Evolutionary conservation across 176 grass and related monocot species (phyloP).

Genomic region (Triticum timopheevii): DNA sequence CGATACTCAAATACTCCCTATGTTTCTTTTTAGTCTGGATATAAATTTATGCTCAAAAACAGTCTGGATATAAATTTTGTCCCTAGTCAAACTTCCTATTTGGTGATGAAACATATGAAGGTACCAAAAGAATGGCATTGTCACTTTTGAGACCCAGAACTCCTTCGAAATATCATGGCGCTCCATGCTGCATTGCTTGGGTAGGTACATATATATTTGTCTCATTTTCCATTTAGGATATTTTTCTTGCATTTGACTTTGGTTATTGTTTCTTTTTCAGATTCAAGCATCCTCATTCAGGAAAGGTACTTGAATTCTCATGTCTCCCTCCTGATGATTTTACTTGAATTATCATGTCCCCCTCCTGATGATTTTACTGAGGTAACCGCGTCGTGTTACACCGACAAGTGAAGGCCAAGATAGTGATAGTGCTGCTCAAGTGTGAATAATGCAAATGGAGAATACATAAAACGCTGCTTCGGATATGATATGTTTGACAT

Average conservation of each 20-base stretch:
- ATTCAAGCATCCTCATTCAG: constrained; percentile 80
- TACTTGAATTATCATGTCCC: neutral
- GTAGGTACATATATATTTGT: constrained; percentile 31
- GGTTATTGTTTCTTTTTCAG: constrained; percentile 33
- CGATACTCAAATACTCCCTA: neutral
- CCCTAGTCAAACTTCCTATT: constrained; percentile 38
- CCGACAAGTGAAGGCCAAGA: neutral
- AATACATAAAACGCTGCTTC: neutral
- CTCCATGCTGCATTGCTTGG: constrained; percentile 90
- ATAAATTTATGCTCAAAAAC: neutral
- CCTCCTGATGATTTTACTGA: too few species aligned
- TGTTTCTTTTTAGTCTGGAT: neutral
- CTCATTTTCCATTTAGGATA: neutral
- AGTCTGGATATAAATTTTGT: neutral
- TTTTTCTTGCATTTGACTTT: neutral
- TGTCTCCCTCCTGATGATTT: constrained; percentile 71
- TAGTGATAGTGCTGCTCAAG: neutral
- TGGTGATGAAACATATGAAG: constrained; percentile 85
- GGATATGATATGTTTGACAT: neutral
- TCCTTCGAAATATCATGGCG: constrained; percentile 43
- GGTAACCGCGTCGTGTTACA: constrained; percentile 28
- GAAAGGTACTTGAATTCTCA: constrained; percentile 69
- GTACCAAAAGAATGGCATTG: constrained; percentile 68
- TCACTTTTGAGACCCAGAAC: constrained; percentile 64
- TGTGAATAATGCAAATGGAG: neutral